Percentiles rank a stretch among this genome's conserved stretches.
Evolutionary conservation across 2,329 filamentous ascomycete species (phyloP).

Genomic region (Pseudogymnoascus sp.): DNA sequence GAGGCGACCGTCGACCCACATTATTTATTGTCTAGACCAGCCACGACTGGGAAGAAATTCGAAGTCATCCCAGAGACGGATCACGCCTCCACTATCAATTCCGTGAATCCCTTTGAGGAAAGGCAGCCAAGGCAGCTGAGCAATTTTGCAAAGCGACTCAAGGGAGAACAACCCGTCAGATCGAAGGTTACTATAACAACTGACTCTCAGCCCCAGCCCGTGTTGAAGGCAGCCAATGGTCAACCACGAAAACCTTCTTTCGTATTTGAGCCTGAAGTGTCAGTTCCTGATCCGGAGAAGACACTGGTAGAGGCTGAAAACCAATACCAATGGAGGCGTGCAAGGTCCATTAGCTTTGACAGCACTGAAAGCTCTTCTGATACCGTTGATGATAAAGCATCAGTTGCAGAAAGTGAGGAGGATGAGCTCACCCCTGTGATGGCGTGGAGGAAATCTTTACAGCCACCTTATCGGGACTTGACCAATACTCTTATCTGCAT

Average conservation of each 20-base stretch:
- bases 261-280: not conserved
- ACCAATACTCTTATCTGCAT: conserved; percentile 22
- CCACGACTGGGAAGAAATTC: not conserved
- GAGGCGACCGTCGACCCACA: not conserved
- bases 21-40: not conserved
- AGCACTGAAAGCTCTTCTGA: conserved; percentile 14
- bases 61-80: not conserved
- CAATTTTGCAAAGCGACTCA: not conserved
- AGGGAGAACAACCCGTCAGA: not conserved
- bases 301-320: conserved; percentile 16
- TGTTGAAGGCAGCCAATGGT: not conserved
- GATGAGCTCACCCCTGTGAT: conserved; percentile 12
- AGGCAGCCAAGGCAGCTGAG: not conserved
- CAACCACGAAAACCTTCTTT: not conserved
- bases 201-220: not conserved
- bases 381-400: not conserved
- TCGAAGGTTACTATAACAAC: not conserved
- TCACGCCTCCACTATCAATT: not conserved
- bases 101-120: not conserved
- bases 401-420: conserved; percentile 3
- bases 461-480: conserved; percentile 24
- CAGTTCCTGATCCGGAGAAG: conserved; percentile 15
- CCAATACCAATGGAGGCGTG: conserved; percentile 4
- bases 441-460: conserved; percentile 22
- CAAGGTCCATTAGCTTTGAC: conserved; percentile 15